Evolutionary conservation across 768 basidiomycete species (phyloP), one percentile per base, ranked within the genome.

Genomic region (Imleria badia): DNA sequence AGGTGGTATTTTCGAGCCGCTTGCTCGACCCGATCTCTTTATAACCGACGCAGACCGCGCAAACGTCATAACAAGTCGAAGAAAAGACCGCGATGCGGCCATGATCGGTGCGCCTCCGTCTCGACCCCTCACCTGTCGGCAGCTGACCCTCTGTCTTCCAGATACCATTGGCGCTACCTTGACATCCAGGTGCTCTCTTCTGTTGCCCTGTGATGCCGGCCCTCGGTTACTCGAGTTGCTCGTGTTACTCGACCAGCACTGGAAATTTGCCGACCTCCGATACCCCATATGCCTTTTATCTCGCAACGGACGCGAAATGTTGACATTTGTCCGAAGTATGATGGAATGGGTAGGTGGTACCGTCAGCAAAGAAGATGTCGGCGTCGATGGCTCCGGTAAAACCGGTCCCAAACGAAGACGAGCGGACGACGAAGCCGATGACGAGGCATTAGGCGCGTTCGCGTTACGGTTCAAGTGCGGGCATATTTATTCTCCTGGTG

Each of bases 341-440:
- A 96, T 97, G 83, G 97, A 98, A 68, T 98, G 95, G 94, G 84
- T 99, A 58, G 97, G 97, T 11, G 96, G 97, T 1, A 94, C 91
- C 14, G 86, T 97, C 49, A 91, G 87, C 62, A 93, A 93, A 65
- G 92, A 94, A 63, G 94, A 96, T 57, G 89, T 91, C 1, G 88
- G 91, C 3, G 91, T 90, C 67, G 88, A 90, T 30, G 84, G 81
- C 8, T 78, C 77, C 26, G 77, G 80, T 31, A 78, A 78, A 43
- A 78, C 78, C 19, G 77, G 80, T 36, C 78, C 81, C 39, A 75
- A 76, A 48, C 75, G 76, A 54, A 79, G 83, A 58, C 74, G 85
- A 56, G 75, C 78, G 7, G 86, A 86, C 48, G 85, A 88, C 6
- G 86, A 88, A 35, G 85, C 75, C 1, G 89, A 92, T 11, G 91